Base-by-base conservation (phyloP, 208 protist species). In the Herpetomonas samuelpessoai region DNA sequence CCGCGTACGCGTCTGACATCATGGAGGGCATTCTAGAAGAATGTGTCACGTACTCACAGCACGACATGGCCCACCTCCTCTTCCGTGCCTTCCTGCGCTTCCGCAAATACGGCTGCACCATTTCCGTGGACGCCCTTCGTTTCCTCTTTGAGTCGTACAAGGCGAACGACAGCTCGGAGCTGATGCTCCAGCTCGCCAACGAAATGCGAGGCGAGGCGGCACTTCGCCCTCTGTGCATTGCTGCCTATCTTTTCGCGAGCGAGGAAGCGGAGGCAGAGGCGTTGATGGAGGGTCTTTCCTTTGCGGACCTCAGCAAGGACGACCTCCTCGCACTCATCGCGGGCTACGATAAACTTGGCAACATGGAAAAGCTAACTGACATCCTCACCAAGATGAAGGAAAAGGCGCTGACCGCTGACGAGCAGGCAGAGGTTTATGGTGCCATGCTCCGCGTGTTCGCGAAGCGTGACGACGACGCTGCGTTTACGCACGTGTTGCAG, bases 21-120 rank as follows among this genome's bases (percentile, higher is more conserved):
- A 93, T 95, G 84, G 89, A 95, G 62, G 89, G 89, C 24, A 69
- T 93, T 3, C 60, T 95, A 25, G 83, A 92, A 52, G 86, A 95
- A 53, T 95, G 89, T 41, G 89, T 95, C 31, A 80, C 69, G 55
- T 91, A 89, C 67, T 70, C 76, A 0, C 89, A 95, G 65, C 89
- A 95, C 46, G 89, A 95, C 68, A 91, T 95, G 84, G 89, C 89
- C 0, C 89, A 95, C 53, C 66, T 95, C 0, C 76, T 95, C 19
- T 95, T 95, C 57, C 83, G 89, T 29, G 89, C 89, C 12, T 88
- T 92, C 38, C 62, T 95, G 47, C 89, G 89, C 30, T 95, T 95
- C 63, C 86, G 89, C 60, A 93, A 93, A 63, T 93, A 95, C 61
- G 86, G 86, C 19, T 95, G 89, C 68, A 65, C 64, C 18, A 88